Conservation (phyloP, 2,329 filamentous ascomycete genomes). For the Nemania sp. region DNA sequence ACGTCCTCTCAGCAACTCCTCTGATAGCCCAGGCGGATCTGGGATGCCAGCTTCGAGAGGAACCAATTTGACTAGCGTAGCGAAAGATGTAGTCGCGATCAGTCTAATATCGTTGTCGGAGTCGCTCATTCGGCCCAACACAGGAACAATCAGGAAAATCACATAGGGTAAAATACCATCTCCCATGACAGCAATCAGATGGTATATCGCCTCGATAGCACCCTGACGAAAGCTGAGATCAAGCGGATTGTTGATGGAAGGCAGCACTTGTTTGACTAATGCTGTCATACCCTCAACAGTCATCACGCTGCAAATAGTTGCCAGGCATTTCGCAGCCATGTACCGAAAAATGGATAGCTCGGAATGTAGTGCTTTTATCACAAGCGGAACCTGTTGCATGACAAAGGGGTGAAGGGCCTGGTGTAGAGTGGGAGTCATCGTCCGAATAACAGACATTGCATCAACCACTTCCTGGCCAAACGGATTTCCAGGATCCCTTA, state of each 20-base stretch:
- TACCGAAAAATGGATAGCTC: constrained; percentile 91
- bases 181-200: constrained; percentile 97
- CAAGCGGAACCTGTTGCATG: constrained; percentile 78
- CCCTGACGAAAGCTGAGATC: constrained; percentile 91
- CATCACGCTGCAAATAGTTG: constrained; percentile 96
- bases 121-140: constrained; percentile 97
- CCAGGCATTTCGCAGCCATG: constrained; percentile 95
- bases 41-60: constrained; percentile 96
- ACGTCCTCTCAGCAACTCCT: constrained; percentile 84
- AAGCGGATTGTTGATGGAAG: constrained; percentile 86
- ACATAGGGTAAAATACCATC: constrained; percentile 95
- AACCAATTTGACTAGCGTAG: constrained; percentile 94
- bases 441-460: constrained; percentile 88
- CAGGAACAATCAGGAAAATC: constrained; percentile 97
- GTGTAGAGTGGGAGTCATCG: constrained; percentile 89
- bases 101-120: constrained; percentile 94
- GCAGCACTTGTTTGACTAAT: constrained; percentile 88
- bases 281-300: constrained; percentile 95
- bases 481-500: constrained; percentile 72
- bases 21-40: constrained; percentile 89
- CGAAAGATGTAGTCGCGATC: constrained; percentile 94
- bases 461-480: constrained; percentile 94
- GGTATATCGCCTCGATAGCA: constrained; percentile 92
- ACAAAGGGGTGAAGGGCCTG: constrained; percentile 76
- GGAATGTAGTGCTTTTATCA: constrained; percentile 86